Conservation (phyloP, 192 early-diverging fungal species). For the Rhizophagus clarus region DNA sequence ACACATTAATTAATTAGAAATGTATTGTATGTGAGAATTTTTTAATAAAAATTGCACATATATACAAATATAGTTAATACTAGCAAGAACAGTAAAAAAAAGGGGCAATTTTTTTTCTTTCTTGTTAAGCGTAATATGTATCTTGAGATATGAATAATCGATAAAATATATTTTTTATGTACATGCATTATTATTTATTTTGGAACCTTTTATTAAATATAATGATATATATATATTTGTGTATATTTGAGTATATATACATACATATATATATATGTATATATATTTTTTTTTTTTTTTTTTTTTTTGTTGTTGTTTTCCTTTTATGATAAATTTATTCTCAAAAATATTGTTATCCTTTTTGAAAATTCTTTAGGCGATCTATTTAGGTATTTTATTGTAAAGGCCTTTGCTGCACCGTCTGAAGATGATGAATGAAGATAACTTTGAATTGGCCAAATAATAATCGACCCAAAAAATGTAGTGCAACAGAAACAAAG, state of each 20-base stretch:
- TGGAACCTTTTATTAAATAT: too few relatives aligned
- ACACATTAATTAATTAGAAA: background rate
- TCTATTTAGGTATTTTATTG: constrained; percentile 10
- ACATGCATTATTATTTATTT: too few relatives aligned
- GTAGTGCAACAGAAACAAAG: background rate
- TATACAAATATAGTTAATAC: background rate
- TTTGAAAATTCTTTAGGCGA: background rate
- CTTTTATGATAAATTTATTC: background rate
- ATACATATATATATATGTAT: background rate
- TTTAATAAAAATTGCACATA: background rate
- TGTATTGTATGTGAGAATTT: background rate
- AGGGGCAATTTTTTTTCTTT: too few relatives aligned
- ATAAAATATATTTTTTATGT: too few relatives aligned
- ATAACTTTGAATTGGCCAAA: background rate
- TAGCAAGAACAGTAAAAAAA: background rate
- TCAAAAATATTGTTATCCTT: background rate
- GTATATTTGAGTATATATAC: background rate
- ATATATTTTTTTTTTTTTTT: too few relatives aligned
- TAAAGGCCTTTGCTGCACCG: background rate
- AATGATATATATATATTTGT: background rate
- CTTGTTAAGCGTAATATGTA: too few relatives aligned
- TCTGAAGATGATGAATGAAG: background rate
- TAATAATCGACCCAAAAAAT: background rate
- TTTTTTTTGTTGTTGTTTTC: background rate
- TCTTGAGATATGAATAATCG: too few relatives aligned